Evolutionary conservation across 2,329 filamentous ascomycete genomes (phyloP).

Genomic region (Sporothrix mexicana): DNA sequence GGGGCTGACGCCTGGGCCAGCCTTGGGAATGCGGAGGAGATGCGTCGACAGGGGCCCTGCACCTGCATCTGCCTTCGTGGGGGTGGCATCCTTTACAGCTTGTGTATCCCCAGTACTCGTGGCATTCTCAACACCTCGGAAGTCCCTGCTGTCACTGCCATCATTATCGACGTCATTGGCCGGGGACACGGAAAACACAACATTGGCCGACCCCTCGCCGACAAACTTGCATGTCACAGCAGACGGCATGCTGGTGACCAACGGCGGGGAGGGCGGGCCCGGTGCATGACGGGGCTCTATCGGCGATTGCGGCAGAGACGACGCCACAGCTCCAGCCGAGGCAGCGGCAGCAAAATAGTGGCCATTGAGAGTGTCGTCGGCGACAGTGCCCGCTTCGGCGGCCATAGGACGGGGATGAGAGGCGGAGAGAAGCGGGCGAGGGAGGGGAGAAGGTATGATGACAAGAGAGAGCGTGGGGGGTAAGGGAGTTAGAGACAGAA

Average conservation of each 20-base stretch:
- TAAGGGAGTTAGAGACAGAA: background rate
- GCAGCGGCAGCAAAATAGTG: constrained; percentile 23
- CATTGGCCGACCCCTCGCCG: constrained; percentile 77
- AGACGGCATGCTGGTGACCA: constrained; percentile 33
- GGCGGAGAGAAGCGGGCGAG: background rate
- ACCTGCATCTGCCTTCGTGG: constrained; percentile 17
- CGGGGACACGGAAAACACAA: constrained; percentile 60
- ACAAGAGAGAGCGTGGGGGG: background rate
- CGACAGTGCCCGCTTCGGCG: constrained; percentile 31
- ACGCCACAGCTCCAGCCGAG: background rate
- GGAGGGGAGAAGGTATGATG: constrained; percentile 11
- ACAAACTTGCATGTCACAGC: constrained; percentile 47
- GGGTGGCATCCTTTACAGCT: background rate
- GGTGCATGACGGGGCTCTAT: background rate
- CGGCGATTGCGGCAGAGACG: constrained; percentile 12
- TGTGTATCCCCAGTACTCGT: background rate
- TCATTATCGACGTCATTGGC: background rate
- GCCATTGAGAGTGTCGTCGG: constrained; percentile 30
- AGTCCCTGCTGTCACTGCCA: background rate
- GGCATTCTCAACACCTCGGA: background rate
- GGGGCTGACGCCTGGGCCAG: constrained; percentile 55
- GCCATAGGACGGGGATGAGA: constrained; percentile 30
- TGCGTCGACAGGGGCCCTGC: constrained; percentile 31
- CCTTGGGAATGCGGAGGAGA: constrained; percentile 49
- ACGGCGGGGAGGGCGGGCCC: constrained; percentile 24